Base-by-base conservation (phyloP, 202 grass and related monocot genomes). In the Bolboschoenoplectus hybrid region DNA sequence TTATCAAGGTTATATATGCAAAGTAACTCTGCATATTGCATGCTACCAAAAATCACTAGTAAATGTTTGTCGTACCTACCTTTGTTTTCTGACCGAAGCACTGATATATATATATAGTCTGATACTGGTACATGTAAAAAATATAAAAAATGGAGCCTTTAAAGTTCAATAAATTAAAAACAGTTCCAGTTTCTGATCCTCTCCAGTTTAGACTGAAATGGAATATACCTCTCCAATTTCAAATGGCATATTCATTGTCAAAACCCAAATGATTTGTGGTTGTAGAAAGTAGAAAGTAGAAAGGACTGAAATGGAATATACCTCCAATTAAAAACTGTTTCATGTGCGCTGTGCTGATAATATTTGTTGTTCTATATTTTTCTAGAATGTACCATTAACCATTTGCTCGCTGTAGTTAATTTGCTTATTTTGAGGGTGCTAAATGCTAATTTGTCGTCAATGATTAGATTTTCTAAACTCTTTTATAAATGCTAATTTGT, bases 51-150 rank as follows among this genome's bases (percentile, higher is more conserved):
- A 14, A 26, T 26, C n/a, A 70, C 14, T 5, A 46, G 49, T 49
- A 47, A 17, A 73, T 73, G 69, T 73, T 32, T 19, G 44, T 73
- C 69, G 16, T n/a, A 73, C 69, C 69, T 73, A 11, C 69, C 44
- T 20, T 49, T 73, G n/a, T 7, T 46, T 47, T 50, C 69, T 44
- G 39, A 40, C 7, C 12, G 6, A 45, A 44, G 40, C 67, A 45
- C 38, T 16, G 38, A 67, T 26, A 26, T 26, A 26, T 26, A 26
- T 26, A 26, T 26, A 26, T 67, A 61, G 57, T 20, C 16, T 19
- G 56, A n/a, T 60, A n/a, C 16, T 60, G 32, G 9, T 35, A 67
- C 34, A 13, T 44, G 39, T 45, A 70, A 47, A 72, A 16, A 36
- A 56, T 26, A 26, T 26, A 26, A 26, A 26, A 26, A 26, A 26